A percentile compares a stretch with the other conserved stretches of the same genome.
Evolutionary conservation across 2,329 filamentous ascomycete genomes (phyloP).

Genomic region (Decorospora gaudefroyi): DNA sequence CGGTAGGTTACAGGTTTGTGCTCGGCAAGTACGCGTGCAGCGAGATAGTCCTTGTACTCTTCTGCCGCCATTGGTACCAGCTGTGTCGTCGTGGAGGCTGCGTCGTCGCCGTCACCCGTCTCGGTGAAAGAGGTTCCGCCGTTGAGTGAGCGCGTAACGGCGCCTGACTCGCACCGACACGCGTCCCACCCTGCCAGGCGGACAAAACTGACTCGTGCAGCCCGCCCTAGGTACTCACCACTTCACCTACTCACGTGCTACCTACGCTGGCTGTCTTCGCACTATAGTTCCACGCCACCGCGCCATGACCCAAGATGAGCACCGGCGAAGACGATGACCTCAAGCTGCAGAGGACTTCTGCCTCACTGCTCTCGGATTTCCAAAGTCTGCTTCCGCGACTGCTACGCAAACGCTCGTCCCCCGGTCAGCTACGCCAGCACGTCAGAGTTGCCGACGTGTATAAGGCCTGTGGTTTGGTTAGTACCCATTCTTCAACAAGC

Average conservation of each 20-base stretch:
- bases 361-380: conserved; percentile 38
- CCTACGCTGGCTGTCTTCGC: too few species aligned
- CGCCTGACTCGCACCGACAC: conserved; percentile 35
- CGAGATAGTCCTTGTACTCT: conserved; percentile 70
- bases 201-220: conserved; percentile 32
- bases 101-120: background rate
- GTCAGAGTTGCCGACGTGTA: conserved; percentile 50
- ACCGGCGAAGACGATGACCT: conserved; percentile 53
- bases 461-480: conserved; percentile 45
- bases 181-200: conserved; percentile 27
- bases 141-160: conserved; percentile 26
- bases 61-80: conserved; percentile 61
- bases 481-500: background rate
- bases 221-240: conserved; percentile 18
- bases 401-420: conserved; percentile 43
- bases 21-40: conserved; percentile 75
- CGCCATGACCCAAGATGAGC: conserved; percentile 34
- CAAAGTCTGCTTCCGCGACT: conserved; percentile 42
- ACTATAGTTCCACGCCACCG: too few species aligned
- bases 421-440: conserved; percentile 41
- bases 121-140: conserved; percentile 9
- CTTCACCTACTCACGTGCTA: too few species aligned
- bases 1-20: conserved; percentile 82
- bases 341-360: conserved; percentile 52
- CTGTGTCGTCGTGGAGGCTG: conserved; percentile 2